These are phyloP conservation scores for Microstegium vimineum DNA, from an alignment of 176 grass and related monocot species.

Conservation along the genomic window DNA sequence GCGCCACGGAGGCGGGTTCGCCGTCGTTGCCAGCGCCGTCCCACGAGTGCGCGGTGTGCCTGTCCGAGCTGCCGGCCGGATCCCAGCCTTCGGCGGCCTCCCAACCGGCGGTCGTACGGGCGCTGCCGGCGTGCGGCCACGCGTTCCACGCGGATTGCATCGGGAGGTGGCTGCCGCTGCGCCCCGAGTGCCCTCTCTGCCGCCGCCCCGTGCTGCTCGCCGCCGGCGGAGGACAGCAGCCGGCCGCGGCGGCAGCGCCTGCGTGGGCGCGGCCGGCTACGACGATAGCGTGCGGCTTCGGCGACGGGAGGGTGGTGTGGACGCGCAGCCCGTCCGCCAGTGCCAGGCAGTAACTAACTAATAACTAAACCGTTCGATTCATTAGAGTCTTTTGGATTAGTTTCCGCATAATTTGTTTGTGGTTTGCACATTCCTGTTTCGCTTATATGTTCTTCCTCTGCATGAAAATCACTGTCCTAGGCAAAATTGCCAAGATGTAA, in stretches of 20 bases:
- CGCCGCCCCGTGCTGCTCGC: constrained; percentile 14
- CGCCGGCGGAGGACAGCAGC: not conserved
- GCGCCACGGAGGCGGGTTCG: not conserved
- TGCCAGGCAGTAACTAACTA: not conserved
- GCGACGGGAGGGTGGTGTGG: constrained; percentile 48
- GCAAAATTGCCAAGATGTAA: not conserved
- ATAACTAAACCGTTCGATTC: too few species aligned
- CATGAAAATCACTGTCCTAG: not conserved
- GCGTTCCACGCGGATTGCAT: constrained; percentile 46
- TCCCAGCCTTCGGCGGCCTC: not conserved
- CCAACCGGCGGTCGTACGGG: not conserved
- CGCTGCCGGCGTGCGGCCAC: constrained; percentile 35
- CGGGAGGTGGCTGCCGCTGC: constrained; percentile 43
- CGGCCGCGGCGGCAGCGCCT: not conserved
- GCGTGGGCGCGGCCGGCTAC: constrained; percentile 29
- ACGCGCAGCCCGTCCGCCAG: constrained; percentile 31
- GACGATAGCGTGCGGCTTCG: constrained; percentile 43
- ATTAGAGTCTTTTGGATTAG: not conserved
- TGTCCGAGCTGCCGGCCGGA: constrained; percentile 13
- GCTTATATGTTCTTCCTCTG: not conserved
- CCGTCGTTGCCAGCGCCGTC: too few species aligned
- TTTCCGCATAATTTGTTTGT: not conserved
- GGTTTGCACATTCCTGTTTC: not conserved
- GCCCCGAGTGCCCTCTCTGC: constrained; percentile 46
- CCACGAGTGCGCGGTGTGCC: constrained; percentile 50